Evolutionary conservation across 164 flowering plant species (phyloP).

Genomic region (Sextonia rubra): DNA sequence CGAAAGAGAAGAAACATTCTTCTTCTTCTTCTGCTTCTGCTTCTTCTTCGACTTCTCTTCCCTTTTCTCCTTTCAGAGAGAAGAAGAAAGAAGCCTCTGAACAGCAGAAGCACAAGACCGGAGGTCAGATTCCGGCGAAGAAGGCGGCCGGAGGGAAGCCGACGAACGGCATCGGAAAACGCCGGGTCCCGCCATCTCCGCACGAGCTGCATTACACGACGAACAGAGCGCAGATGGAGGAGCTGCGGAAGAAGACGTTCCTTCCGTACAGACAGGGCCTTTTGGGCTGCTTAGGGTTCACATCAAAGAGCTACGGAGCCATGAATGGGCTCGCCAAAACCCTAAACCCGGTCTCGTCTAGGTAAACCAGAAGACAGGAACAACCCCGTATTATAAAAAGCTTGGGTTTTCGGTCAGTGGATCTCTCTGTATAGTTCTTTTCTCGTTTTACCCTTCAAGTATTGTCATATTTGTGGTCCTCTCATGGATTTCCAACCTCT

Average conservation of each 20-base stretch:
- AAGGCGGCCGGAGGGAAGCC: slow-evolving; percentile 16
- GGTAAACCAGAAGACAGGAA: neutral
- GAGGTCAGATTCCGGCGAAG: neutral
- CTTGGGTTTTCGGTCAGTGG: no score
- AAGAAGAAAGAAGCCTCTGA: slow-evolving; percentile 9
- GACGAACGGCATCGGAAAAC: slow-evolving; percentile 31
- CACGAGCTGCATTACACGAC: slow-evolving; percentile 54
- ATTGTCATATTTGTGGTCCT: no score
- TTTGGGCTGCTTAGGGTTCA: slow-evolving; percentile 51
- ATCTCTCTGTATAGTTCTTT: no score
- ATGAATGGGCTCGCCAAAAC: slow-evolving; percentile 35
- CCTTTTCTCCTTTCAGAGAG: slow-evolving; percentile 16
- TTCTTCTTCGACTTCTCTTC: slow-evolving; percentile 4
- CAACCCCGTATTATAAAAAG: no score
- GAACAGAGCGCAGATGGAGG: slow-evolving; percentile 64
- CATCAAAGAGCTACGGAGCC: slow-evolving; percentile 34
- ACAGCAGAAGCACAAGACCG: neutral
- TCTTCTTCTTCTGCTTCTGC: slow-evolving; percentile 9
- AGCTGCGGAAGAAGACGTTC: slow-evolving; percentile 57
- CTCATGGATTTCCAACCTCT: no score
- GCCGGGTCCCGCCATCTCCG: slow-evolving; percentile 35
- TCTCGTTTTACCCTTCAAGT: no score
- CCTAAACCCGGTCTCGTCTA: slow-evolving; percentile 35
- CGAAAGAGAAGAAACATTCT: slow-evolving; percentile 19
- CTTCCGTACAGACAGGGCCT: slow-evolving; percentile 60